phyloP scores from a whole-genome alignment of 2,329 filamentous ascomycete species.

The Acarospora socialis region DNA sequence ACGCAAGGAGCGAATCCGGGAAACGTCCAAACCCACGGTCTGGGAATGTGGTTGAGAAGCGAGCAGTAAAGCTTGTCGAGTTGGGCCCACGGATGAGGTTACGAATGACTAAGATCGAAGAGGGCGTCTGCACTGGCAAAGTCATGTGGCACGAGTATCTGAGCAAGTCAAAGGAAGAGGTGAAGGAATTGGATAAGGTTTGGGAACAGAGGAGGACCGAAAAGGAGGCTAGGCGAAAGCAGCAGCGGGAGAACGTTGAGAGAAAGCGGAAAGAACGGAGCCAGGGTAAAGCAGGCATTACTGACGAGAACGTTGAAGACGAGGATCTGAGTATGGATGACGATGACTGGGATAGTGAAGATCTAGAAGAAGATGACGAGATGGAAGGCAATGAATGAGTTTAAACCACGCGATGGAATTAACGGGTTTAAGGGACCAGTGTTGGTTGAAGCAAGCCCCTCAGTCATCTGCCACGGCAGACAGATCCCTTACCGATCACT shows the following conservation, averaged over 20 bases:
- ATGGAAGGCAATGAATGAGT: conserved; percentile 34
- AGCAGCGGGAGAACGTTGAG: conserved; percentile 84
- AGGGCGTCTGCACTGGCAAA: conserved; percentile 77
- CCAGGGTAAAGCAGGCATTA: conserved; percentile 30
- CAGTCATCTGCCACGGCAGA: too few species aligned
- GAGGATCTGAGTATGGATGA: conserved; percentile 39
- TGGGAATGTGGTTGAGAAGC: conserved; percentile 52
- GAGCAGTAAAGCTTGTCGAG: conserved; percentile 83
- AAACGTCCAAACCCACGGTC: conserved; percentile 23
- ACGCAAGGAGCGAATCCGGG: conserved; percentile 25
- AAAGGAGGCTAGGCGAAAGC: conserved; percentile 66
- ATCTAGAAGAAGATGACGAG: conserved; percentile 31
- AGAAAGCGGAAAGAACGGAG: conserved; percentile 56
- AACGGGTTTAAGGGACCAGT: conserved; percentile 1
- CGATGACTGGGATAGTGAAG: conserved; percentile 39
- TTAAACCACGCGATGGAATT: conserved; percentile 18
- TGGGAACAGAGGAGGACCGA: conserved; percentile 68
- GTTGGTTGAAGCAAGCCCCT: too few species aligned
- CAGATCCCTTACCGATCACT: too few species aligned
- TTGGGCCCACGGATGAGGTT: conserved; percentile 81
- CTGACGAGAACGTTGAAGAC: conserved; percentile 31
- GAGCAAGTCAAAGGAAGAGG: conserved; percentile 65
- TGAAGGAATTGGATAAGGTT: conserved; percentile 62
- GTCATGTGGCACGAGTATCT: conserved; percentile 98
- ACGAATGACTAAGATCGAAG: conserved; percentile 87